Evolutionary conservation across 2,329 filamentous ascomycete species (phyloP).

Genomic region (Scleromitrula shiraiana): DNA sequence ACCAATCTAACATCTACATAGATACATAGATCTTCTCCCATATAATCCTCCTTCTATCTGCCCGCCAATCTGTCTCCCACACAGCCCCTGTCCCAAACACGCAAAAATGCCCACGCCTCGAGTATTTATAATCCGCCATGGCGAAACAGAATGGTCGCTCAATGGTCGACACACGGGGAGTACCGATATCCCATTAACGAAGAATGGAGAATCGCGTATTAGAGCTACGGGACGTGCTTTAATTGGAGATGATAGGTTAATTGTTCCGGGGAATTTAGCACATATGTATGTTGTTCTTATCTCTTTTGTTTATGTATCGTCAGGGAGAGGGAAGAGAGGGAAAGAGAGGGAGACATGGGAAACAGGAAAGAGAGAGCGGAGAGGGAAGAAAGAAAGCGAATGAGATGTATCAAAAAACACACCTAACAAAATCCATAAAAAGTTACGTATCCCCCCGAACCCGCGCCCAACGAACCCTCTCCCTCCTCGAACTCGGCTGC

Average conservation of each 20-base stretch:
- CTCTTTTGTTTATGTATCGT: too few species aligned
- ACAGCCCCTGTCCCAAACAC: not conserved
- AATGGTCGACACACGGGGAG: conserved; percentile 76
- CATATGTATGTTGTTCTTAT: conserved; percentile 58
- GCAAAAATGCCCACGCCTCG: conserved; percentile 47
- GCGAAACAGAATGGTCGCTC: conserved; percentile 93
- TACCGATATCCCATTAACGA: conserved; percentile 80
- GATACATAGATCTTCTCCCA: too few species aligned
- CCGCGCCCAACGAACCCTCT: conserved; percentile 82
- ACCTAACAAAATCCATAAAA: conserved; percentile 1
- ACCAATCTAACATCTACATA: too few species aligned
- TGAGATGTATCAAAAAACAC: not conserved
- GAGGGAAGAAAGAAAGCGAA: too few species aligned
- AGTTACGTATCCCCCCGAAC: conserved; percentile 80
- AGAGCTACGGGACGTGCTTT: conserved; percentile 73
- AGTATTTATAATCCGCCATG: conserved; percentile 79
- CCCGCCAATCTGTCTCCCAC: not conserved
- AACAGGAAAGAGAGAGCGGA: too few species aligned
- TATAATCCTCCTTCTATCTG: not conserved
- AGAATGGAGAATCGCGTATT: conserved; percentile 70
- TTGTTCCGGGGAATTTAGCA: conserved; percentile 71
- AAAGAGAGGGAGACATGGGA: too few species aligned
- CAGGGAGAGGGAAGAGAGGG: too few species aligned
- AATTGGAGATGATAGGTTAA: conserved; percentile 74
- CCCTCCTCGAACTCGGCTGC: conserved; percentile 71